These are phyloP conservation scores for Wallacemonas sp. DNA, from an alignment of 208 protist species.

Conservation along the genomic window DNA sequence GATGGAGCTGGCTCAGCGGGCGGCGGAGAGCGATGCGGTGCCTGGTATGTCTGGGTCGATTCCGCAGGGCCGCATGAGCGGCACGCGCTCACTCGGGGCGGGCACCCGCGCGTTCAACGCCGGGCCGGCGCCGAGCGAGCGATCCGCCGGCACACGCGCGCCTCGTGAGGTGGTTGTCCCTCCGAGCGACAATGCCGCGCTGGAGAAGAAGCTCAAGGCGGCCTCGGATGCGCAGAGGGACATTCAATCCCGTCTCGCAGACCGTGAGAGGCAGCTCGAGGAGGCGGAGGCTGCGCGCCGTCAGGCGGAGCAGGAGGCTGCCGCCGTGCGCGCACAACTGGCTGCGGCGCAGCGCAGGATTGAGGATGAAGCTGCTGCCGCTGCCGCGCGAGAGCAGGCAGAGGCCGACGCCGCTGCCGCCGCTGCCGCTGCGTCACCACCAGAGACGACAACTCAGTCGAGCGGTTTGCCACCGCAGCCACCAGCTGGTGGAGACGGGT, in stretches of 20 bases:
- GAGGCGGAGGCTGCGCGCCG: not conserved
- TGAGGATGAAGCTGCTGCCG: constrained; percentile 2
- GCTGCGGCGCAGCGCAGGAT: not conserved
- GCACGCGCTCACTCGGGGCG: not conserved
- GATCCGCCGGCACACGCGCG: constrained; percentile 1
- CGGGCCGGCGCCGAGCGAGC: constrained; percentile 8
- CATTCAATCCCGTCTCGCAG: not conserved
- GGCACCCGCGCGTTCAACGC: not conserved
- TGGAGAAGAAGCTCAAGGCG: constrained; percentile 14
- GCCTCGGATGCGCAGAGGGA: not conserved
- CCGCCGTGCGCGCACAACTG: not conserved
- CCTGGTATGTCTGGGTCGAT: not conserved
- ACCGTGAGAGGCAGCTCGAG: constrained; percentile 4
- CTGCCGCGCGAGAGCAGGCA: not conserved
- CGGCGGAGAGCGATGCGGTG: not conserved
- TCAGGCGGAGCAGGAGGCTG: constrained; percentile 11
- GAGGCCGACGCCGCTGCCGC: not conserved
- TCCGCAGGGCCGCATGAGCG: not conserved
- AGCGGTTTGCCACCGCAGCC: not conserved
- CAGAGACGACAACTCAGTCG: constrained; percentile 1
- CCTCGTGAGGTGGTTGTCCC: constrained; percentile 2
- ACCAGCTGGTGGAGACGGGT: not conserved
- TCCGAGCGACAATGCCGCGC: not conserved
- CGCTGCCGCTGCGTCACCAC: not conserved
- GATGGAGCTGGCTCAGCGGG: constrained; percentile 36